Conservation (phyloP, 2,329 filamentous ascomycete species). For the Dactylella cylindrospora region DNA sequence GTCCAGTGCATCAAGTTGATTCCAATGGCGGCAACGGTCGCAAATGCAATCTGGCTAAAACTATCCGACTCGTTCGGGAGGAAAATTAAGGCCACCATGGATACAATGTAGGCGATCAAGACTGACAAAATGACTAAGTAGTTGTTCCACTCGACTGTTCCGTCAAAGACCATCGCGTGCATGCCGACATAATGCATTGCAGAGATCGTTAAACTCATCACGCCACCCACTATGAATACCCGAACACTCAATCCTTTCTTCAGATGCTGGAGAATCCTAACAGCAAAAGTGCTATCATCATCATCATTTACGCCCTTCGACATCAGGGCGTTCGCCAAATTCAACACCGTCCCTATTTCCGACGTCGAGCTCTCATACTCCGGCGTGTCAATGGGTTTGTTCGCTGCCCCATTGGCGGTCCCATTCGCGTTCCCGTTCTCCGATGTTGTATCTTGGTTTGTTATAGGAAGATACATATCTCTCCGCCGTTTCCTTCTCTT, state of each 20-base stretch:
- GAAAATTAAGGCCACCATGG: constrained; percentile 31
- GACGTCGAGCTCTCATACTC: constrained; percentile 40
- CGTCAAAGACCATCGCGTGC: constrained; percentile 38
- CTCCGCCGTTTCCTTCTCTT: constrained; percentile 22
- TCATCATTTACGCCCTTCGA: constrained; percentile 23
- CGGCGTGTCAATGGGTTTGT: constrained; percentile 31
- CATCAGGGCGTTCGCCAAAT: constrained; percentile 24
- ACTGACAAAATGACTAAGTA: constrained; percentile 28
- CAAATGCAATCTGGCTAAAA: constrained; percentile 27
- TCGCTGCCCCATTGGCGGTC: background rate
- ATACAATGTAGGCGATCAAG: constrained; percentile 28
- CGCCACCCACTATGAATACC: constrained; percentile 22
- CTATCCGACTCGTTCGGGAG: constrained; percentile 30
- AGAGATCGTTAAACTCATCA: constrained; percentile 37
- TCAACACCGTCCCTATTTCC: constrained; percentile 30
- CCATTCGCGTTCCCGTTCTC: constrained; percentile 11
- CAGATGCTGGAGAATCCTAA: constrained; percentile 15
- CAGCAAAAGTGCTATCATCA: constrained; percentile 1
- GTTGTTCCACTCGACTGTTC: constrained; percentile 21
- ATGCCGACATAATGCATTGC: constrained; percentile 43
- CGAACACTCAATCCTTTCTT: constrained; percentile 15
- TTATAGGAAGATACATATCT: constrained; percentile 38
- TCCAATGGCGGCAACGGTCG: constrained; percentile 31
- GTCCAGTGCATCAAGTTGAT: constrained; percentile 41
- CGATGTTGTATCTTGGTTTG: constrained; percentile 22